Conservation (phyloP, 768 basidiomycete species). For the Daedalea quercina region DNA sequence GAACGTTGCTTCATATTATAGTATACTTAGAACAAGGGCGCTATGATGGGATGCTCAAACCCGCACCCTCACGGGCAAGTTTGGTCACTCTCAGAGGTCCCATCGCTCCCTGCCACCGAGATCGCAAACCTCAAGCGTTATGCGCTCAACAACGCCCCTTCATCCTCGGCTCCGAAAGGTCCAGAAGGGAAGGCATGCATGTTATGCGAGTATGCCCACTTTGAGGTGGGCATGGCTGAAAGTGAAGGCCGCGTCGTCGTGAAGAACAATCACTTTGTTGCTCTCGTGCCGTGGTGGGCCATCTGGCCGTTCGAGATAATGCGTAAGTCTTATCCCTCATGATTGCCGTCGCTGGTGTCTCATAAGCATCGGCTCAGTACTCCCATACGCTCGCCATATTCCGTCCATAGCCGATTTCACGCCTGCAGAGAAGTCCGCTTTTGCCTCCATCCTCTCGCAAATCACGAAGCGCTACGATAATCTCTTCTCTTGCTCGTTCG, state of each 20-base stretch:
- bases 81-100: constrained; percentile 73
- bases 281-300: constrained; percentile 93
- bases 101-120: constrained; percentile 64
- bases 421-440: constrained; percentile 49
- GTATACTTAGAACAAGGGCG: constrained; percentile 49
- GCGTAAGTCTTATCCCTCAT: constrained; percentile 31
- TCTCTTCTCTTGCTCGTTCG: constrained; percentile 80
- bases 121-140: constrained; percentile 50
- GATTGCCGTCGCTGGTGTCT: neutral
- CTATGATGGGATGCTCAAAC: constrained; percentile 94
- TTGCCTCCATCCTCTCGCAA: constrained; percentile 61
- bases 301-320: constrained; percentile 89
- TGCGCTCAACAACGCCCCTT: constrained; percentile 26
- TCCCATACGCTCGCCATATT: constrained; percentile 76
- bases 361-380: constrained; percentile 35
- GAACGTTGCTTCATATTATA: neutral
- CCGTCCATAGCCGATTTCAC: constrained; percentile 59
- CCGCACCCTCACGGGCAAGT: constrained; percentile 92
- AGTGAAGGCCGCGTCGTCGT: constrained; percentile 57
- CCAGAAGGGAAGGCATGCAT: constrained; percentile 57
- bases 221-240: constrained; percentile 43
- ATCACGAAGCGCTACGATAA: constrained; percentile 71
- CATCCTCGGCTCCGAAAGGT: constrained; percentile 43
- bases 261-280: constrained; percentile 72
- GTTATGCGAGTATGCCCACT: constrained; percentile 72